phyloP scores from a whole-genome alignment of 495 filamentous ascomycete genomes.

The Hypomontagnella submonticulosa region DNA sequence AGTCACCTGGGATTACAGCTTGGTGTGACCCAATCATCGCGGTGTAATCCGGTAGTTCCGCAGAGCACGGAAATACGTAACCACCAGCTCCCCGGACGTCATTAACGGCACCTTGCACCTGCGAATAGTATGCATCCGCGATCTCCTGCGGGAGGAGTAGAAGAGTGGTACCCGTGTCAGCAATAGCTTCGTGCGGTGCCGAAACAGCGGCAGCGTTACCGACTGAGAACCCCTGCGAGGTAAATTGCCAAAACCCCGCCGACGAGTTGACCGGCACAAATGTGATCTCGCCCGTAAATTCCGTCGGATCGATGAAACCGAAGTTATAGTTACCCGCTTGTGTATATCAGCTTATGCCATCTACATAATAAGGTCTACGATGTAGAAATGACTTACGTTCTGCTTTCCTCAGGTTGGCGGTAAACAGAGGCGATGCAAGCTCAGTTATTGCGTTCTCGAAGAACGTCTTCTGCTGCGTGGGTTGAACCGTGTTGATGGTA shows the following conservation, averaged over 20 bases:
- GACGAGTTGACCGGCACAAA: slow-evolving; percentile 69
- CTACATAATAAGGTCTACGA: background rate
- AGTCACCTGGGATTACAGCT: slow-evolving; percentile 67
- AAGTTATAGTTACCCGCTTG: slow-evolving; percentile 73
- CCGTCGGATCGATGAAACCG: slow-evolving; percentile 67
- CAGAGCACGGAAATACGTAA: slow-evolving; percentile 73
- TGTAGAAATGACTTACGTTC: slow-evolving; percentile 50
- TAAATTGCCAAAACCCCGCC: slow-evolving; percentile 80
- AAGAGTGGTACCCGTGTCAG: slow-evolving; percentile 78
- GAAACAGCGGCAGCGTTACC: slow-evolving; percentile 48
- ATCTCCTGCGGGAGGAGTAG: slow-evolving; percentile 69
- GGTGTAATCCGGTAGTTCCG: slow-evolving; percentile 70
- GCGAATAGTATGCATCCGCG: slow-evolving; percentile 72
- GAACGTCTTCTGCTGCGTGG: slow-evolving; percentile 74
- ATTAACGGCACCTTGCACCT: slow-evolving; percentile 66
- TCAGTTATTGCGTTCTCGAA: slow-evolving; percentile 73
- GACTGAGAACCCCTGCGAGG: slow-evolving; percentile 68
- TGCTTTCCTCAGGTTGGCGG: slow-evolving; percentile 74
- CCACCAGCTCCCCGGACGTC: slow-evolving; percentile 68
- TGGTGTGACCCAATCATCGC: slow-evolving; percentile 66
- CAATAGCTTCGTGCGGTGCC: slow-evolving; percentile 57
- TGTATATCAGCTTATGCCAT: slow-evolving; percentile 9
- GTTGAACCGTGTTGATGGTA: slow-evolving; percentile 75
- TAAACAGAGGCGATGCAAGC: slow-evolving; percentile 75
- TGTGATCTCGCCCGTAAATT: slow-evolving; percentile 71